phyloP scores from a whole-genome alignment of 2,329 filamentous ascomycete species.

The Calonectria pseudoturangicola region DNA sequence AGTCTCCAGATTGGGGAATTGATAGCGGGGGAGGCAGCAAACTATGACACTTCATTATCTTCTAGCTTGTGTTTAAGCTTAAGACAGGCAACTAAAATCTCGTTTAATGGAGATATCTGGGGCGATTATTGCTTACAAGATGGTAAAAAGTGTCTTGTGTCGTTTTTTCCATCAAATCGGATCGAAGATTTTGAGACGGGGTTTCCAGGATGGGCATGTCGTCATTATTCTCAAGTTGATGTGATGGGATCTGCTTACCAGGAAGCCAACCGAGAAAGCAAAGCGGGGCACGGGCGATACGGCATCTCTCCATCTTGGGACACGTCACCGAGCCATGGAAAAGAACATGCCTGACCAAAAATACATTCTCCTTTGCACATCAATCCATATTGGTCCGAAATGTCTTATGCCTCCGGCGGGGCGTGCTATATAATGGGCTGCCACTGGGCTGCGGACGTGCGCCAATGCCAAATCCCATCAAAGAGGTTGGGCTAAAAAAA shows the following conservation, averaged over 20 bases:
- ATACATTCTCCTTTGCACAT: background rate
- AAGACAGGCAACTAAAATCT: background rate
- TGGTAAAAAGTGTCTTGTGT: background rate
- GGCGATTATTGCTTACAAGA: background rate
- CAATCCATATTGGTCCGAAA: background rate
- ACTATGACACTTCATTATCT: constrained; percentile 15
- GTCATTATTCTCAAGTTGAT: constrained; percentile 35
- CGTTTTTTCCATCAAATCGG: background rate
- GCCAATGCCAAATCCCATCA: no score
- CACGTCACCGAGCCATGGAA: background rate
- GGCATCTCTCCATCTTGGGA: background rate
- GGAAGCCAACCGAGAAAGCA: constrained; percentile 27
- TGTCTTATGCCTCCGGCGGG: background rate
- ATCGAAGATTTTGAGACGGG: background rate
- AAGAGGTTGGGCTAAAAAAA: background rate
- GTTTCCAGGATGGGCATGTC: constrained; percentile 27
- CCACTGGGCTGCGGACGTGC: background rate
- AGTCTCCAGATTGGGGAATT: constrained; percentile 27
- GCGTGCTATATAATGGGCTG: background rate
- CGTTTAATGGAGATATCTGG: background rate
- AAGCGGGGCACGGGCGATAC: constrained; percentile 1
- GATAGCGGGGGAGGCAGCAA: background rate
- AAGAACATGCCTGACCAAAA: background rate
- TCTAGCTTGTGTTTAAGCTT: background rate
- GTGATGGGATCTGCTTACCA: constrained; percentile 35